Percentiles rank a stretch among this genome's conserved stretches.
Evolutionary conservation across 805 yeast genomes (phyloP).

Genomic region (Yarrowia porcina): DNA sequence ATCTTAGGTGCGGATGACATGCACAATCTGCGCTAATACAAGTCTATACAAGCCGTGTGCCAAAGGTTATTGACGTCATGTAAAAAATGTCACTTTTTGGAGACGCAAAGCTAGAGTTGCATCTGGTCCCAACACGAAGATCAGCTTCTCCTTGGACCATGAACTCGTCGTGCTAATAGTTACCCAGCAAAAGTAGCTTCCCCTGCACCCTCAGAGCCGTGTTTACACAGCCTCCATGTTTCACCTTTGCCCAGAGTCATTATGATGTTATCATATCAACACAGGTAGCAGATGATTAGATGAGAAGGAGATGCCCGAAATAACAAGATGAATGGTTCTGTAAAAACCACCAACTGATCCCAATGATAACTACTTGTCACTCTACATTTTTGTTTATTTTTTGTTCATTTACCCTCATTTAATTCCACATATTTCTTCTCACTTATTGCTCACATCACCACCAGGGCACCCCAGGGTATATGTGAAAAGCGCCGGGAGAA

Average conservation of each 20-base stretch:
- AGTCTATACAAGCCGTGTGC: constrained; percentile 7
- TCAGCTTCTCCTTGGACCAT: neutral
- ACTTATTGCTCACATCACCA: neutral
- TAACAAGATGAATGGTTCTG: no score
- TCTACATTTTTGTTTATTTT: neutral
- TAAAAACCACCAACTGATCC: no score
- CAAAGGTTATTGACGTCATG: neutral
- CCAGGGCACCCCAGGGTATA: constrained; percentile 3
- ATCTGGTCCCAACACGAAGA: constrained; percentile 12
- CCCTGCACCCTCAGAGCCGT: neutral
- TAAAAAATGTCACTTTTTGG: neutral
- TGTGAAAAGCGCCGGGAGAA: neutral
- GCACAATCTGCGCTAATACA: constrained; percentile 12
- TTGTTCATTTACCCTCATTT: neutral
- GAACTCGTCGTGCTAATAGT: constrained; percentile 12
- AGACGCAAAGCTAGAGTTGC: neutral
- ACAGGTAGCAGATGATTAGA: no score
- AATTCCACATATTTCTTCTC: no score
- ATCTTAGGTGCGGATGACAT: constrained; percentile 9
- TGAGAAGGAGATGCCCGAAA: no score
- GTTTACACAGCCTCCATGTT: neutral
- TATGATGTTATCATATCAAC: no score
- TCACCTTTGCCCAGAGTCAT: no score
- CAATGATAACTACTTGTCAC: no score
- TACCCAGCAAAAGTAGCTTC: constrained; percentile 14